Evolutionary conservation across 345 rosid genomes (phyloP), one percentile per base, ranked within the genome.

Genomic region (Eucalyptus polyanthemos): DNA sequence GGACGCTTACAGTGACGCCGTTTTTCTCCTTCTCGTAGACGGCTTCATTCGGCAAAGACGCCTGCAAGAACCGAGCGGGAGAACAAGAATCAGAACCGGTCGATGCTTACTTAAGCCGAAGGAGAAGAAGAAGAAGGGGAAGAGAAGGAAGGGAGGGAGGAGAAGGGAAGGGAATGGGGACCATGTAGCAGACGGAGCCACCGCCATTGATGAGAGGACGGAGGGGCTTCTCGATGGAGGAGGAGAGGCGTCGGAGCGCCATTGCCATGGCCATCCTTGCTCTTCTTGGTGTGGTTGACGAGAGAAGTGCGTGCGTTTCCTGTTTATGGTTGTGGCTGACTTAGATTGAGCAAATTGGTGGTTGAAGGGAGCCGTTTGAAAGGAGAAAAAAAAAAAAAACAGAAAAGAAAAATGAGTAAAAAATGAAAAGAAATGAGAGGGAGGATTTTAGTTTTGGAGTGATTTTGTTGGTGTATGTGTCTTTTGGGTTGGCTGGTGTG

Each of bases 181-280:
- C 98, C 99, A 94, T 94, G 93, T 90, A 94, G 88, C 93, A 94
- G 89, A 95, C 92, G 69, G 88, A 86, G 81, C 97, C 92, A 56
- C 96, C 83, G 91, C 95, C 93, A 88, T 91, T 93, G 93, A 92
- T 90, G 92, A 98, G 94, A 93, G 99, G 98, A 60, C 97, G 98
- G 90, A 94, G 88, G 72, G 99, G 96, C 92, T 95, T 95, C 90
- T 96, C 94, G 53, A 95, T 45, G 76, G 99, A 95, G 88, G 99
- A 96, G 37, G 99, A 96, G 91, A 98, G 99, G 58, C 99, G 93
- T 86, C 99, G 97, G 88, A 98, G 96, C 89, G 99, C 98, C 98
- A 95, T 93, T 37, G 99, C 98, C 99, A 96, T 95, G 6, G 96
- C 98, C 98, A 96, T 96, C 49, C 83, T 34, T 5, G 14, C 11